phyloP scores from a whole-genome alignment of 176 grass and related monocot species.

The Ampelocalamus luodianensis region DNA sequence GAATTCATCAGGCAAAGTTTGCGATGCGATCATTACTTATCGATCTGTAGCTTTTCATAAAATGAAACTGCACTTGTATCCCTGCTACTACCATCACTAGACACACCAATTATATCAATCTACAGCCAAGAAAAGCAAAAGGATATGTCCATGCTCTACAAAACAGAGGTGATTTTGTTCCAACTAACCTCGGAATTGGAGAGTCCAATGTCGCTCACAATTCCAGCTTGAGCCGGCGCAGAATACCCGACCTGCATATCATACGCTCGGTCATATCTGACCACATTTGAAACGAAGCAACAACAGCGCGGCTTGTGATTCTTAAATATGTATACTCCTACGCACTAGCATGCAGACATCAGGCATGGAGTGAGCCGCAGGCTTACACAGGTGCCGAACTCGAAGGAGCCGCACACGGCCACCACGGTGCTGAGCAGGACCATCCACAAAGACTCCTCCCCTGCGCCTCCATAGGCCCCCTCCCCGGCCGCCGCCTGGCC shows the following conservation, averaged over 20 bases:
- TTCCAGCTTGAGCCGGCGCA: conserved; percentile 65
- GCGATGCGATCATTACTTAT: background rate
- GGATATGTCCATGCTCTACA: background rate
- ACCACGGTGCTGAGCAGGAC: conserved; percentile 66
- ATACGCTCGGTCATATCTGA: background rate
- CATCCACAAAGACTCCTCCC: conserved; percentile 49
- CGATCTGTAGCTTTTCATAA: background rate
- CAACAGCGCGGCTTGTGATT: background rate
- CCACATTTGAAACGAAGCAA: conserved; percentile 19
- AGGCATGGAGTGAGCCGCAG: background rate
- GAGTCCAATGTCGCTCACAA: conserved; percentile 60
- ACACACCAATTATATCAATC: background rate
- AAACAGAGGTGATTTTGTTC: background rate
- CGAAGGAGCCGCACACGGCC: conserved; percentile 81
- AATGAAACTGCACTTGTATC: background rate
- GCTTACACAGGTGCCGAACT: conserved; percentile 81
- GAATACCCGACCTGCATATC: conserved; percentile 74
- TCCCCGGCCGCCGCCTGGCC: background rate
- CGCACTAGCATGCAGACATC: background rate
- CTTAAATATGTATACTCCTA: background rate
- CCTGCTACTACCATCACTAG: background rate
- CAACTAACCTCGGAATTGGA: conserved; percentile 57
- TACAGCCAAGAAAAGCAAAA: background rate
- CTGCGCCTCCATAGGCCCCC: background rate
- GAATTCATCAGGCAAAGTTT: background rate